Evolutionary conservation across 305 asterid genomes (phyloP).

Genomic region (Caryopteris hybrid): DNA sequence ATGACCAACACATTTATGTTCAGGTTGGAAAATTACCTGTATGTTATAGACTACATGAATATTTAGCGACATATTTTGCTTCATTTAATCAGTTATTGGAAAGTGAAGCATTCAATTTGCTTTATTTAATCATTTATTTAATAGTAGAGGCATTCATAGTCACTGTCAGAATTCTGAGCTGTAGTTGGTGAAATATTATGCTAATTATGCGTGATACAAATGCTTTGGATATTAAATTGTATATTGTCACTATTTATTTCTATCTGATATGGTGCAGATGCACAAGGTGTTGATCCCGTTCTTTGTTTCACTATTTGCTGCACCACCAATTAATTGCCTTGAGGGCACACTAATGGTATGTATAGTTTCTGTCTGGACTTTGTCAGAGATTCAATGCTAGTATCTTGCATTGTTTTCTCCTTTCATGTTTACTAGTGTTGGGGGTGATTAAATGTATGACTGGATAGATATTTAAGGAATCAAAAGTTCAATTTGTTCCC

Average conservation of each 20-base stretch:
- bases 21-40: slow-evolving; percentile 38
- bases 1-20: neutral
- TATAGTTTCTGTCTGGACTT: neutral
- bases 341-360: slow-evolving; percentile 78
- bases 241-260: neutral
- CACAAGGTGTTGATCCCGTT: slow-evolving; percentile 65
- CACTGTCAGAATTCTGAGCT: neutral
- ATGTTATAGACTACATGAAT: neutral
- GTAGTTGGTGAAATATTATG: slow-evolving; percentile 9
- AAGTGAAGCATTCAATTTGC: neutral
- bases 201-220: neutral
- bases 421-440: neutral
- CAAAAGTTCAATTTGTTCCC: neutral
- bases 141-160: neutral
- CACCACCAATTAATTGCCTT: slow-evolving; percentile 72
- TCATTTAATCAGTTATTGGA: neutral
- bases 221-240: neutral
- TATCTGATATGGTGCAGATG: slow-evolving; percentile 48
- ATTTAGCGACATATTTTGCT: neutral
- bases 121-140: neutral
- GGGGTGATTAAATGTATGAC: neutral
- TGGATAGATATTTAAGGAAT: neutral
- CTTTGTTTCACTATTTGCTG: slow-evolving; percentile 56
- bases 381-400: neutral
- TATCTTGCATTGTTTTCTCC: neutral